Evolutionary conservation across 148 eudicot genomes (phyloP).

Genomic region (Camellia sinensis): DNA sequence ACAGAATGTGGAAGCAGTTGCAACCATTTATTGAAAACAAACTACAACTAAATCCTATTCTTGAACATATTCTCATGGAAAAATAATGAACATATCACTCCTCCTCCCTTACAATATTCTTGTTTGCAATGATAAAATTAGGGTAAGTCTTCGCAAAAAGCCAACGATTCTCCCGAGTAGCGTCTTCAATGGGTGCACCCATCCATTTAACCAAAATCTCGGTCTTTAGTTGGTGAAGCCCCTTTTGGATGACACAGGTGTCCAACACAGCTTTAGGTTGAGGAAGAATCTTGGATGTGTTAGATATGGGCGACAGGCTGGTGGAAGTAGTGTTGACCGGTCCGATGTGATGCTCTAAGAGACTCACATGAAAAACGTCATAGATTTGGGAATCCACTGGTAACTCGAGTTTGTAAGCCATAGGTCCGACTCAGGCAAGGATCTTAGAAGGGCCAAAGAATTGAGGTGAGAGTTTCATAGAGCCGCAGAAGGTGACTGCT

Average conservation of each 20-base stretch:
- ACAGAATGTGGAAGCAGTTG: too few relatives aligned
- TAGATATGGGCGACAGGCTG: not conserved
- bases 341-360: not conserved
- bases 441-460: too few relatives aligned
- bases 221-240: not conserved
- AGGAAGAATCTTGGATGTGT: not conserved
- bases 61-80: too few relatives aligned
- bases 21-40: too few relatives aligned
- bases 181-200: not conserved
- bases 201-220: not conserved
- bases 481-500: too few relatives aligned
- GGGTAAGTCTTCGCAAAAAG: not conserved
- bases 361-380: not conserved
- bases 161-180: not conserved
- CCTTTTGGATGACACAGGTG: not conserved
- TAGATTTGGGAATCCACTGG: too few relatives aligned
- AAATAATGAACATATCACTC: not conserved
- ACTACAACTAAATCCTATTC: too few relatives aligned
- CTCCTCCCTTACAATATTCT: not conserved
- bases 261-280: not conserved
- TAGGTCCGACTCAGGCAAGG: too few relatives aligned
- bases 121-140: slow-evolving; percentile 1
- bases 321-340: not conserved
- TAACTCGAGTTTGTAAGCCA: too few relatives aligned
- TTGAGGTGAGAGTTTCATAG: too few relatives aligned